Percentiles rank a stretch among this genome's conserved stretches.
These are phyloP conservation scores for Tubosaeta brunneosetosa DNA, from an alignment of 768 basidiomycete genomes.

Conservation along the genomic window DNA sequence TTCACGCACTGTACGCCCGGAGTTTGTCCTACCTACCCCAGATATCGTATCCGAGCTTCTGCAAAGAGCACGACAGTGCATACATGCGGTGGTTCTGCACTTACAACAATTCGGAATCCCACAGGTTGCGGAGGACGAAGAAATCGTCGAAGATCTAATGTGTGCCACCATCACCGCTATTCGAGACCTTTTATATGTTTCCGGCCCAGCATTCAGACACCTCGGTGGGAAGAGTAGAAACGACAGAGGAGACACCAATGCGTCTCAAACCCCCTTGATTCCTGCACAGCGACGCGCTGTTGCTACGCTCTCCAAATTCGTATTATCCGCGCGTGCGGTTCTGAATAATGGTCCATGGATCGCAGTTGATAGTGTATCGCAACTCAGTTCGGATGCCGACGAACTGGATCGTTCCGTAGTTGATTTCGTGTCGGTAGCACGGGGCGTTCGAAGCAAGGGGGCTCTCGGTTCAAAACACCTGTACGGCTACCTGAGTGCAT, in stretches of 20 bases:
- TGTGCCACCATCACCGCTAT: slow-evolving; percentile 56
- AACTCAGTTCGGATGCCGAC: slow-evolving; percentile 67
- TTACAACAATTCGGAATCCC: slow-evolving; percentile 46
- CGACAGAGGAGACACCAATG: slow-evolving; percentile 26
- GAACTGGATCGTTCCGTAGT: slow-evolving; percentile 67
- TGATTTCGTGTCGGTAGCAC: slow-evolving; percentile 64
- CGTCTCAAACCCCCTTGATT: slow-evolving; percentile 57
- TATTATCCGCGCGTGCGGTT: slow-evolving; percentile 80
- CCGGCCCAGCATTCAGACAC: slow-evolving; percentile 53
- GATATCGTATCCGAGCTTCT: slow-evolving; percentile 59
- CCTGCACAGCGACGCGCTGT: slow-evolving; percentile 79
- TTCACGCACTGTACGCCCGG: slow-evolving; percentile 37
- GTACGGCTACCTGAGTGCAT: slow-evolving; percentile 34
- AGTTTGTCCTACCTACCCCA: slow-evolving; percentile 49
- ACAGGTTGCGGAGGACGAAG: slow-evolving; percentile 49
- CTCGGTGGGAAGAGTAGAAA: slow-evolving; percentile 41
- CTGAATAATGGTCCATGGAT: slow-evolving; percentile 39
- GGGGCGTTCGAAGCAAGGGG: slow-evolving; percentile 32
- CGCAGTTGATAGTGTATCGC: slow-evolving; percentile 22
- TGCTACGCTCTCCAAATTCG: slow-evolving; percentile 82
- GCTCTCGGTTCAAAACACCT: slow-evolving; percentile 31
- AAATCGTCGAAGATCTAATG: slow-evolving; percentile 57
- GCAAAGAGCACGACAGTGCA: slow-evolving; percentile 48
- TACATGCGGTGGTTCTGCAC: slow-evolving; percentile 57
- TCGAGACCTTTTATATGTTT: slow-evolving; percentile 65